These are phyloP conservation scores for Talaromyces sp. DNA, from an alignment of 2,329 filamentous ascomycete species.

Conservation along the genomic window DNA sequence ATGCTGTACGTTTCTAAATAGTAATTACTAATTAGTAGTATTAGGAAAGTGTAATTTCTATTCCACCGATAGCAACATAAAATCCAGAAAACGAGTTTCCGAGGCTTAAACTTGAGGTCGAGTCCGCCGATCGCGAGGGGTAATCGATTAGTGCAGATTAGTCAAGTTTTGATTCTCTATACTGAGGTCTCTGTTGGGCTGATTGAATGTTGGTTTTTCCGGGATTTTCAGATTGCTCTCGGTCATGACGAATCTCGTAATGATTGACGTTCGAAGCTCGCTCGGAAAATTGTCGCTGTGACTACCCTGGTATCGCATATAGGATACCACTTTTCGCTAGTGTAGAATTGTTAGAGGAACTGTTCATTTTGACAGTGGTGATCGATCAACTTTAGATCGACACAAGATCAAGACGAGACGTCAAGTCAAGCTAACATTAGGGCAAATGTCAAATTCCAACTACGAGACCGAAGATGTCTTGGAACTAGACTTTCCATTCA, in stretches of 20 bases:
- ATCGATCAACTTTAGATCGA: slow-evolving; percentile 9
- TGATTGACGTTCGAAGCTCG: background rate
- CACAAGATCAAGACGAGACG: background rate
- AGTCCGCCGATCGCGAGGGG: slow-evolving; percentile 8
- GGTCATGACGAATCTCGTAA: background rate
- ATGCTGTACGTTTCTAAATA: background rate
- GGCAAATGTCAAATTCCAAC: background rate
- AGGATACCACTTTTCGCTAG: background rate
- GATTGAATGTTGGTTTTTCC: background rate
- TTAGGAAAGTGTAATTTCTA: background rate
- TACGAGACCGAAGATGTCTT: background rate
- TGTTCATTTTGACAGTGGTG: slow-evolving; percentile 14
- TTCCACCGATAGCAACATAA: background rate
- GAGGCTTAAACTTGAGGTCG: slow-evolving; percentile 3
- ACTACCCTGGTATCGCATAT: no score
- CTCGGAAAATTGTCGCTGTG: background rate
- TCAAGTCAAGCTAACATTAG: background rate
- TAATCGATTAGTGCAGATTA: no score
- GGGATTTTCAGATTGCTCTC: no score
- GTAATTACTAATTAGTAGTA: background rate
- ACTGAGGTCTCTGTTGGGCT: background rate
- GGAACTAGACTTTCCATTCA: background rate
- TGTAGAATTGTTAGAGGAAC: background rate
- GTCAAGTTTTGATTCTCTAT: no score
- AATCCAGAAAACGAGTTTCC: background rate